phyloP scores from a whole-genome alignment of 805 yeast genomes.

The Wickerhamiella azymoides region DNA sequence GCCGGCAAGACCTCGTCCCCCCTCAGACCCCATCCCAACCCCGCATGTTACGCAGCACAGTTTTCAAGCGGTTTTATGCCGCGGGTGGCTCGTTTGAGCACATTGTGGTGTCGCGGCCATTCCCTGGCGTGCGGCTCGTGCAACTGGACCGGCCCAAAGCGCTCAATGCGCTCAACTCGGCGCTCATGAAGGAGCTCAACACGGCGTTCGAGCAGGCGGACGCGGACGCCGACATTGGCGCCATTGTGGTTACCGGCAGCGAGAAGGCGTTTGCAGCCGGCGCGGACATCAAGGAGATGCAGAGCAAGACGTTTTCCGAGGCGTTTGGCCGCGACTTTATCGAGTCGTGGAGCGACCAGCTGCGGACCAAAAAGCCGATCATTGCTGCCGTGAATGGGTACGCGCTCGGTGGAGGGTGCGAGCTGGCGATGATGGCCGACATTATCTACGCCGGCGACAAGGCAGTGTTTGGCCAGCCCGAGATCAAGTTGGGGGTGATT shows the following conservation, averaged over 20 bases:
- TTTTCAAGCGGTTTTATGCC: conserved; percentile 12
- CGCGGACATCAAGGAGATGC: conserved; percentile 42
- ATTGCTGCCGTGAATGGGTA: conserved; percentile 42
- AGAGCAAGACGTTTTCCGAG: conserved; percentile 26
- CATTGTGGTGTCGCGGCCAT: conserved; percentile 29
- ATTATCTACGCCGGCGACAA: conserved; percentile 36
- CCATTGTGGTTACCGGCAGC: conserved; percentile 36
- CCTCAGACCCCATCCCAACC: no score
- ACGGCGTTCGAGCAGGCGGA: conserved; percentile 28
- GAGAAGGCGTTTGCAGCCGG: conserved; percentile 41
- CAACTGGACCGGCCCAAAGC: conserved; percentile 34
- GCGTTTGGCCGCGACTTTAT: conserved; percentile 28
- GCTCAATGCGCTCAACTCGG: conserved; percentile 30
- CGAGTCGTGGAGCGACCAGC: conserved; percentile 30
- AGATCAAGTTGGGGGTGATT: conserved; percentile 37
- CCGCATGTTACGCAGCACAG: neutral
- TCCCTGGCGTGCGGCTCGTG: conserved; percentile 28
- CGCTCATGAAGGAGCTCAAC: conserved; percentile 28
- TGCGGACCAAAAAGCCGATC: conserved; percentile 32
- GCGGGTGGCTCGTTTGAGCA: conserved; percentile 24
- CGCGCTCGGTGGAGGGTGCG: conserved; percentile 46
- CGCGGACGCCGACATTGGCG: conserved; percentile 29
- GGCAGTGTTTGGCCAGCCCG: conserved; percentile 43
- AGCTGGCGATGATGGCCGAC: conserved; percentile 40
- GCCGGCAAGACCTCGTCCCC: no score